A percentile compares a stretch with the other conserved stretches of the same genome.
These are phyloP conservation scores for Gymnopilus junonius DNA, from an alignment of 768 basidiomycete species.

Conservation along the genomic window DNA sequence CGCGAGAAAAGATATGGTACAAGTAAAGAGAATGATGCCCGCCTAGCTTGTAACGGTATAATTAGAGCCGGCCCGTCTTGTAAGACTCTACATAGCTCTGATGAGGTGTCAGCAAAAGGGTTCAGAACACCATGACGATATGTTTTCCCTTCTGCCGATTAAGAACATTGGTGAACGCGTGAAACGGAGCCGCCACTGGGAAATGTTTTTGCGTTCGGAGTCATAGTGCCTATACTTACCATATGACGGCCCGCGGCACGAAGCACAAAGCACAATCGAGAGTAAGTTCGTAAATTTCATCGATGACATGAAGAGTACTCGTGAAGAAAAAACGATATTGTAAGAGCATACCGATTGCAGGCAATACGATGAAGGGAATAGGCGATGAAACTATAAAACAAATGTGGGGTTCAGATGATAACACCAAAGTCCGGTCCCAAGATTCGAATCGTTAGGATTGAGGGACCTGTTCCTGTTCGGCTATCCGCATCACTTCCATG, in stretches of 20 bases:
- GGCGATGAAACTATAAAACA: conserved; percentile 6
- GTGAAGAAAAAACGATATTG: background rate
- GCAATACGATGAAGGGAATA: background rate
- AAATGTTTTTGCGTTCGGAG: background rate
- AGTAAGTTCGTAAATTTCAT: background rate
- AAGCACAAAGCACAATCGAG: background rate
- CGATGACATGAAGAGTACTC: conserved; percentile 1
- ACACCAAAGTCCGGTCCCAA: conserved; percentile 9
- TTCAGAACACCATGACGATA: background rate
- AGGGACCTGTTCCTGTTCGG: conserved; percentile 46
- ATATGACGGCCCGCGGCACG: background rate
- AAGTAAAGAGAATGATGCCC: background rate
- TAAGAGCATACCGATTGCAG: conserved; percentile 9
- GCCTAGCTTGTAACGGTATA: background rate
- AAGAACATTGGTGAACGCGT: background rate
- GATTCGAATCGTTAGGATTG: conserved; percentile 22
- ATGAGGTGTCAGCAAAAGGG: background rate
- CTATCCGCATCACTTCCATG: conserved; percentile 84
- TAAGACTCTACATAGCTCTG: too few species aligned
- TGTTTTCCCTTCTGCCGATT: background rate
- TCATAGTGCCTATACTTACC: background rate
- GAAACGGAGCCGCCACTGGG: background rate
- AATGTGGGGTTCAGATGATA: background rate
- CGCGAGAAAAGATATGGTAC: background rate
- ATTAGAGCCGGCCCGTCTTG: background rate